Evolutionary conservation across 2,329 filamentous ascomycete genomes (phyloP), one percentile per base, ranked within the genome.

Genomic region (Xylariaceae sp.): DNA sequence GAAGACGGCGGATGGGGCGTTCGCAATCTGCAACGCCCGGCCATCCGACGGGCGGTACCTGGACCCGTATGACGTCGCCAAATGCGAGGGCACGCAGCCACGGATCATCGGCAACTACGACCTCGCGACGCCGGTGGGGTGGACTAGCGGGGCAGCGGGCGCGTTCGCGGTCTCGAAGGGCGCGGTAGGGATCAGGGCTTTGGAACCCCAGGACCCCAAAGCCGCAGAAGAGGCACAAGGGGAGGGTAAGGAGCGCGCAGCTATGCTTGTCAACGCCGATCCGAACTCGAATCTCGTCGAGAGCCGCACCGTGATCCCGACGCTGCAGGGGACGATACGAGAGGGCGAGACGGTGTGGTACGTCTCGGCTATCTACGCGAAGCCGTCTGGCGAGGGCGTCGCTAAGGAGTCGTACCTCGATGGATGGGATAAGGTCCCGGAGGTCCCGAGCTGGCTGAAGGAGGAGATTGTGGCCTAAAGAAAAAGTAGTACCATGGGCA

Each of bases 201-300:
- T 80, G 53, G 89, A 78, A 67, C 46, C 53, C 2, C 50, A 60
- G 37, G 57, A 57, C 3, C 16, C 43, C 12, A 29, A 34, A 26
- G 37, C 34, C 14, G 51, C 58, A 14, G 12, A 45, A 5, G 12
- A 26, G 0, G 47, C 48, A 14, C 53, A 48, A 9, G 63, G 61
- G 1, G 78, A 78, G 1, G 75, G 69, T 7, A 76, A 75, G 6
- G 73, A 69, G 12, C 78, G 88, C 17, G 74, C 73, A 51, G 89
- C 89, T 3, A 86, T 82, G 69, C 78, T 91, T 23, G 84, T 92
- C 44, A 86, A 91, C 55, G 88, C 89, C 9, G 90, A 93, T 70
- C 89, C 90, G 6, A 92, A 93, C 75, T 89, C 87, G 44, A 93
- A 93, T 73, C 75, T 93, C 29, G 79, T 92, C 2, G 87, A 91